Base-by-base conservation (phyloP, 805 yeast species). In the Yamadazyma tumulicola region DNA sequence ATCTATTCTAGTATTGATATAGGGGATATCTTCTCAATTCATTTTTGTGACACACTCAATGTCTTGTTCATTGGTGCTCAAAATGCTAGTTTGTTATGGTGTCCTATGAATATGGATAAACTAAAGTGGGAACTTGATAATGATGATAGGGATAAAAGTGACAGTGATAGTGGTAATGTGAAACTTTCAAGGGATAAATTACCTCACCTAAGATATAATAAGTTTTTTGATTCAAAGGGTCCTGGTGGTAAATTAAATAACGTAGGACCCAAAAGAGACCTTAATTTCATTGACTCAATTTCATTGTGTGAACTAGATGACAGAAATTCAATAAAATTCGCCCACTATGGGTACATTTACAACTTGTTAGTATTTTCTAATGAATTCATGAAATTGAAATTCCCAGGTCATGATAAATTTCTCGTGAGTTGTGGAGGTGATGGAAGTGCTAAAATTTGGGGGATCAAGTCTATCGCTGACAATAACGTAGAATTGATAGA, bases 311-410 rank as follows among this genome's bases (percentile, higher is more conserved):
- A 91, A 56, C 74, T 87, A 8, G 85, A 86, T 0, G 62, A 78
- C 15, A 4, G 68, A 14, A 81, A 88, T 51, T 74, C 79, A 28
- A 68, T 85, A 4, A 65, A 78, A 4, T 91, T 85, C 58, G 97
- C 98, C 2, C 98, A 91, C 55, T 78, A 85, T 51, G 96, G 97
- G 11, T 91, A 85, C 47, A 79, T 91, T 9, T 88, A 89, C 55
- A 72, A 88, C 26, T 75, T 85, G 74, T 63, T 66, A 17, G 41
- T 67, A 12, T 41, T 51, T 29, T 26, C 39, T 3, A 33, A 39
- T 9, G 56, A 54, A 12, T 49, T 56, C 26, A 21, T 49, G 12
- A 39, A 42, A n/a, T 35, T 46, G 14, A 38, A 45, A 17, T 51
- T 44, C 26, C 36, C 48, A 2, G 38, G 39, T 4, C 49, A 40